Evolutionary conservation across 495 filamentous ascomycete genomes (phyloP).

Genomic region (Monascus purpureus): DNA sequence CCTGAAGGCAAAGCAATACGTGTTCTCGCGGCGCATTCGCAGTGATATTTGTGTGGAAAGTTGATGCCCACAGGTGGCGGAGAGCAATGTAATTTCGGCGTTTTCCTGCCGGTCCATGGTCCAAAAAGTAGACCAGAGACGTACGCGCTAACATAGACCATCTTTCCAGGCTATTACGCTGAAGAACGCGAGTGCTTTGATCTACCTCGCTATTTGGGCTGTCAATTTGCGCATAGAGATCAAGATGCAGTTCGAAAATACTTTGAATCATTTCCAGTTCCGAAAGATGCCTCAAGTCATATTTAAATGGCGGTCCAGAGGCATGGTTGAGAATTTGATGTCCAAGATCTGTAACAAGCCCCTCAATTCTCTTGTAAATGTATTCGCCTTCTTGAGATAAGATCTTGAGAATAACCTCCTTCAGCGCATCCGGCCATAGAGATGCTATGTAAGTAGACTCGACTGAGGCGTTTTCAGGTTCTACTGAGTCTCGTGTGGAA

Average conservation of each 20-base stretch:
- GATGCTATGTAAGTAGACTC: slow-evolving; percentile 44
- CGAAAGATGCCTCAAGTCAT: slow-evolving; percentile 12
- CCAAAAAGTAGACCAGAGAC: slow-evolving; percentile 38
- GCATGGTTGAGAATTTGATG: slow-evolving; percentile 15
- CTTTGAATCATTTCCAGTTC: slow-evolving; percentile 52
- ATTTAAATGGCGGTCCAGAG: slow-evolving; percentile 11
- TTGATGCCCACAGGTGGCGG: slow-evolving; percentile 75
- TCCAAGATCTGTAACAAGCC: slow-evolving; percentile 27
- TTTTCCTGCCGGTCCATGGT: slow-evolving; percentile 11
- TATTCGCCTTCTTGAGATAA: slow-evolving; percentile 54
- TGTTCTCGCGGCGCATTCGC: slow-evolving; percentile 61
- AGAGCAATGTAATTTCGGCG: slow-evolving; percentile 22
- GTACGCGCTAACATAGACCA: slow-evolving; percentile 64
- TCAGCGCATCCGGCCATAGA: slow-evolving; percentile 61
- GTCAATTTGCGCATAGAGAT: slow-evolving; percentile 65
- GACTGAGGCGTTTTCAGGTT: slow-evolving; percentile 12
- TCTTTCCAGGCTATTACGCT: slow-evolving; percentile 54
- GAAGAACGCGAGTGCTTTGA: slow-evolving; percentile 37
- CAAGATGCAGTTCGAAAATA: slow-evolving; percentile 80
- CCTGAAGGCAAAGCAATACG: slow-evolving; percentile 65
- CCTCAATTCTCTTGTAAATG: slow-evolving; percentile 40
- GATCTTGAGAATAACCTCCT: slow-evolving; percentile 53
- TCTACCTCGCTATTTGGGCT: slow-evolving; percentile 59
- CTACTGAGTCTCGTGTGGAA: slow-evolving; percentile 4
- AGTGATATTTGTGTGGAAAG: slow-evolving; percentile 55